Evolutionary conservation across 176 grass and related monocot genomes (phyloP), one percentile per base, ranked within the genome.

Genomic region (Puccinellia tenuiflora): DNA sequence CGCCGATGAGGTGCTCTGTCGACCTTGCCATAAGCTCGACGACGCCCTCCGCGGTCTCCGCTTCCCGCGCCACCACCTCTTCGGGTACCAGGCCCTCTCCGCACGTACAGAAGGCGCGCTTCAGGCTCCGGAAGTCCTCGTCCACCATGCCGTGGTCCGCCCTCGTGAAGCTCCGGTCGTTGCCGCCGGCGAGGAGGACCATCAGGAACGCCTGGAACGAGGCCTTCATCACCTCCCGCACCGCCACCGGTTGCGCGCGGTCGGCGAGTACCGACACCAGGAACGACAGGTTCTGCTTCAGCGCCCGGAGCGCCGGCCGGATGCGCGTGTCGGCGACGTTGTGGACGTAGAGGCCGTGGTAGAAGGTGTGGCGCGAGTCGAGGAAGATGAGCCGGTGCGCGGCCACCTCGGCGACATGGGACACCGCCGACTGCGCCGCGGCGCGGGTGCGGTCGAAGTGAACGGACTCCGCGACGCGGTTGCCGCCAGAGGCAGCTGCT

Each of bases 261-360:
- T 98, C 95, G 3, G 39, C 74, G 3, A 98, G 84, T 8, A 94
- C 80, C 8, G 88, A 75, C 53, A 88, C 71, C 3, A 98, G 88
- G 82, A 94, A 89, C 13, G 90, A 76, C 25, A 98, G 84, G 75
- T 98, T 98, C 75, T 94, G 92, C 75, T 91, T 92, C 20, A 94
- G 81, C 54, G 80, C 72, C 8, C 95, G 90, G 3, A 98, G 90
- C 40, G 81, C 80, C 0, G 90, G 88, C 3, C 90, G 63, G 63
- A 98, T 86, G 35, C 90, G 90, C 3, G 88, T 75, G 69, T 85
- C 85, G 16, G 61, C 84, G 2, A 98, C 79, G 70, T 59, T 33
- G 64, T 88, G 39, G 4, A 81, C 6, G 76, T 94, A 94, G 1
- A 94, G 89, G 12, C 80, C 86, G 42, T 91, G 84, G 89, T 91